phyloP scores from a whole-genome alignment of 225 moss, liverwort and hornwort genomes.

The Bryoerythrophyllum caledonicum region DNA sequence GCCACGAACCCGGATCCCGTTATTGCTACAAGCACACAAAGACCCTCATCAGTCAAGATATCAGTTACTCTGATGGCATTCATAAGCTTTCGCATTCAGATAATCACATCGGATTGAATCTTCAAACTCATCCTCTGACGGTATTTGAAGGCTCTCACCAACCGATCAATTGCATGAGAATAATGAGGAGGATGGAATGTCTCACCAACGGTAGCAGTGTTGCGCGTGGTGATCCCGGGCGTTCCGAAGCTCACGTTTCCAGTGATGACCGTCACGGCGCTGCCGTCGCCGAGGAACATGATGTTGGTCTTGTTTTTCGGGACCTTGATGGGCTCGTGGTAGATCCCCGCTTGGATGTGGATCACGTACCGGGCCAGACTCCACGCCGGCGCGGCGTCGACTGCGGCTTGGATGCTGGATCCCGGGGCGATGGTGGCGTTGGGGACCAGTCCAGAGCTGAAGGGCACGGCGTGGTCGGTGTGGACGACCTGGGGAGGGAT shows the following conservation, averaged over 20 bases:
- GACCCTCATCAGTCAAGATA: no score
- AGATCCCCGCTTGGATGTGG: constrained; percentile 46
- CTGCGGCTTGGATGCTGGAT: constrained; percentile 51
- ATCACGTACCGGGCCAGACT: constrained; percentile 37
- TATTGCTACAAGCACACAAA: constrained; percentile 34
- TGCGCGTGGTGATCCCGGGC: constrained; percentile 63
- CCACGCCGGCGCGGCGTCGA: constrained; percentile 50
- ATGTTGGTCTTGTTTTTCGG: constrained; percentile 53
- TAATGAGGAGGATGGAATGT: neutral
- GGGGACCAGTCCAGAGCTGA: neutral
- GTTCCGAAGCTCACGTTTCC: constrained; percentile 27
- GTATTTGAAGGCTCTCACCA: no score
- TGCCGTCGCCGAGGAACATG: constrained; percentile 53
- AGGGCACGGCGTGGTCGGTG: no score
- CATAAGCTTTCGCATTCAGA: neutral
- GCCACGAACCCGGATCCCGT: constrained; percentile 70
- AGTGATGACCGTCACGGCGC: constrained; percentile 43
- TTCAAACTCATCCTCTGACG: no score
- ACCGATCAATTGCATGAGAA: no score
- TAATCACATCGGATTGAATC: no score
- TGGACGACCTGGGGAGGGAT: neutral
- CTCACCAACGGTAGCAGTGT: constrained; percentile 84
- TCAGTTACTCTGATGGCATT: no score
- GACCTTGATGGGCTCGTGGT: constrained; percentile 40
- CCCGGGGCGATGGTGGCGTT: constrained; percentile 27